Conservation (phyloP, 106 monocot species). For the Posidonia australis region DNA sequence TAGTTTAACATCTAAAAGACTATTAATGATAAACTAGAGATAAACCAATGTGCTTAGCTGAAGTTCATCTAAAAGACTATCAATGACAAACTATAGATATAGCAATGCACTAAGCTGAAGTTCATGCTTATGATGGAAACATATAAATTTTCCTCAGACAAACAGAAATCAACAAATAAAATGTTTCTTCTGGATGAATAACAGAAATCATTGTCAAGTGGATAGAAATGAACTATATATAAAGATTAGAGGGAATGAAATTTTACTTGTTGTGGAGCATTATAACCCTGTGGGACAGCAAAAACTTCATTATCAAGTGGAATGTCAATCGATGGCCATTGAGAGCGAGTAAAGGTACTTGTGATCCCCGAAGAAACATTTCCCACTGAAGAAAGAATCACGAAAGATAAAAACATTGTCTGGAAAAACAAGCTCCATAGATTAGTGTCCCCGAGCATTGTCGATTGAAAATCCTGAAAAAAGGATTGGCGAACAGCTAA, state of each 20-base stretch:
- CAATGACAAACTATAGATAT: too few species aligned
- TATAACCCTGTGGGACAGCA: conserved; percentile 65
- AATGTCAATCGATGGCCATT: conserved; percentile 81
- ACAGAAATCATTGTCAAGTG: neutral
- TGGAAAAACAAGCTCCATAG: conserved; percentile 2
- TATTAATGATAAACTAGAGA: too few species aligned
- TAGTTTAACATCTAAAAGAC: too few species aligned
- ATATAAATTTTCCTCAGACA: too few species aligned
- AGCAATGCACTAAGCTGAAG: too few species aligned
- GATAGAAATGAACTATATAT: neutral
- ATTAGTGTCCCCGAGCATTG: neutral
- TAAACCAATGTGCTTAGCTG: too few species aligned
- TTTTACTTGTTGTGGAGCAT: conserved; percentile 81
- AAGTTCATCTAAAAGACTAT: too few species aligned
- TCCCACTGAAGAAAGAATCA: conserved; percentile 31
- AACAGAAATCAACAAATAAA: too few species aligned
- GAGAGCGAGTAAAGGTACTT: conserved; percentile 65
- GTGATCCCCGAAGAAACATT: conserved; percentile 42
- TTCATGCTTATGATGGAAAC: too few species aligned
- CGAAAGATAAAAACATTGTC: conserved; percentile 21
- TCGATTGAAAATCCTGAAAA: neutral
- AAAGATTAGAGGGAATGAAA: neutral
- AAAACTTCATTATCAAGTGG: conserved; percentile 75
- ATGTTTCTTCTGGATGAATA: too few species aligned
- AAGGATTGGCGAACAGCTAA: neutral